Evolutionary conservation across 2,329 filamentous ascomycete species (phyloP).

Genomic region (Tolypocladium sp.): DNA sequence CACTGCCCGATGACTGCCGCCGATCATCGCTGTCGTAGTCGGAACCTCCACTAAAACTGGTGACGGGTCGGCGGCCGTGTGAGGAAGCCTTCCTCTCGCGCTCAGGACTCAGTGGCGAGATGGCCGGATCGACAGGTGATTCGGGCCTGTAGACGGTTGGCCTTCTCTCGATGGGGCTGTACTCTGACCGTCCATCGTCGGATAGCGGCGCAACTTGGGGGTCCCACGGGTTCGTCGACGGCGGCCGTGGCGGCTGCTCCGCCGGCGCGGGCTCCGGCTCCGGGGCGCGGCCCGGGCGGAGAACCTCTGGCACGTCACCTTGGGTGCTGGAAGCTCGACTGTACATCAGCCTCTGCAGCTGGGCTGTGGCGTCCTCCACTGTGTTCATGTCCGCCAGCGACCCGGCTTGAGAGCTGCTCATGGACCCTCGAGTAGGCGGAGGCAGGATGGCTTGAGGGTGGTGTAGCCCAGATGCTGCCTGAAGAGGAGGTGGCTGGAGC

Average conservation of each 20-base stretch:
- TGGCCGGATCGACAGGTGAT: constrained; percentile 9
- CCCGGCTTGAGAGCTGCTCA: constrained; percentile 1
- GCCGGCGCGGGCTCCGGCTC: constrained; percentile 10
- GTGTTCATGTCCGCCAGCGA: constrained; percentile 2
- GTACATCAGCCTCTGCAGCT: constrained; percentile 17
- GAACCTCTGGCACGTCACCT: neutral
- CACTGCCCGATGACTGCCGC: constrained; percentile 8
- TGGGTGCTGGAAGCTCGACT: neutral
- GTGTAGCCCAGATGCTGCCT: neutral
- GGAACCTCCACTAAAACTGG: constrained; percentile 1
- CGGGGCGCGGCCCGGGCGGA: constrained; percentile 5
- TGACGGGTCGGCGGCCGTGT: neutral
- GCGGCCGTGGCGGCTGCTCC: constrained; percentile 22
- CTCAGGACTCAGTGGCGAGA: constrained; percentile 4
- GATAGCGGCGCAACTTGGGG: constrained; percentile 13
- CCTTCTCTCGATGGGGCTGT: constrained; percentile 12
- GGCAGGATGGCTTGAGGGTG: neutral
- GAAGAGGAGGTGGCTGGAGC: neutral
- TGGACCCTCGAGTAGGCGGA: neutral
- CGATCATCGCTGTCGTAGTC: constrained; percentile 8
- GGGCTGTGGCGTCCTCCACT: constrained; percentile 18
- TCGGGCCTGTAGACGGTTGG: constrained; percentile 3
- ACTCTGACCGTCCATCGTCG: constrained; percentile 11
- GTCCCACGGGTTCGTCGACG: constrained; percentile 35
- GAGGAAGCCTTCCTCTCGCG: neutral